phyloP scores from a whole-genome alignment of 2,329 filamentous ascomycete species.

The Juglanconis sp. region DNA sequence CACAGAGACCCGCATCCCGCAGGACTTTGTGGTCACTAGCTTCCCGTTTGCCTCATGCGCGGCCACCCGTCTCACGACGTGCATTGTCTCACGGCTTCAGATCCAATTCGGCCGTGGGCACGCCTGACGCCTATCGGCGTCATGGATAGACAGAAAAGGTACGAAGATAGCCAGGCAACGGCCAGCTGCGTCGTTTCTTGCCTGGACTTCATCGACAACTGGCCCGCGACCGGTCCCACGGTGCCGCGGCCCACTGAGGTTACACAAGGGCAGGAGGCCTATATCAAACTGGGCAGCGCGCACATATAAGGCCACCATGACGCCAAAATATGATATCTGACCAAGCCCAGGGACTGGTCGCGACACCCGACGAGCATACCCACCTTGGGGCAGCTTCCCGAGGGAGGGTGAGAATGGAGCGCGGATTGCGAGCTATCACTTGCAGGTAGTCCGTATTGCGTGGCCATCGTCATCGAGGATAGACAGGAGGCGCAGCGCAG shows the following conservation, averaged over 20 bases:
- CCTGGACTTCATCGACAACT: background rate
- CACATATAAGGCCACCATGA: conserved; percentile 9
- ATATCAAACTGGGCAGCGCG: conserved; percentile 5
- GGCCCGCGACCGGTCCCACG: background rate
- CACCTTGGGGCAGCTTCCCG: conserved; percentile 4
- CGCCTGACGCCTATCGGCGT: background rate
- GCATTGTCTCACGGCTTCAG: conserved; percentile 6
- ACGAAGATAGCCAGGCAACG: no score
- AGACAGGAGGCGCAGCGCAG: background rate
- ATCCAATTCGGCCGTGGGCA: conserved; percentile 14
- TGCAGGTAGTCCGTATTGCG: background rate
- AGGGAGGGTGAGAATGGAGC: background rate
- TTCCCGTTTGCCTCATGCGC: background rate
- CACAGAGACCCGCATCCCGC: background rate
- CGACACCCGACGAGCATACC: background rate
- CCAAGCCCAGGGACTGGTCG: conserved; percentile 5
- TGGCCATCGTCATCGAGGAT: background rate
- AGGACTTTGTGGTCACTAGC: background rate
- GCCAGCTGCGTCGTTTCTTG: background rate
- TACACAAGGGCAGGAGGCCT: conserved; percentile 4
- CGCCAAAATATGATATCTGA: conserved; percentile 16
- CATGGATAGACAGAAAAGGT: background rate
- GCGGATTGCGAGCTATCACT: conserved; percentile 7
- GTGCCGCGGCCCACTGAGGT: conserved; percentile 4
- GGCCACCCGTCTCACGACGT: background rate